Conservation (phyloP, 2,329 filamentous ascomycete genomes). For the Colletotrichum tamarilloi region DNA sequence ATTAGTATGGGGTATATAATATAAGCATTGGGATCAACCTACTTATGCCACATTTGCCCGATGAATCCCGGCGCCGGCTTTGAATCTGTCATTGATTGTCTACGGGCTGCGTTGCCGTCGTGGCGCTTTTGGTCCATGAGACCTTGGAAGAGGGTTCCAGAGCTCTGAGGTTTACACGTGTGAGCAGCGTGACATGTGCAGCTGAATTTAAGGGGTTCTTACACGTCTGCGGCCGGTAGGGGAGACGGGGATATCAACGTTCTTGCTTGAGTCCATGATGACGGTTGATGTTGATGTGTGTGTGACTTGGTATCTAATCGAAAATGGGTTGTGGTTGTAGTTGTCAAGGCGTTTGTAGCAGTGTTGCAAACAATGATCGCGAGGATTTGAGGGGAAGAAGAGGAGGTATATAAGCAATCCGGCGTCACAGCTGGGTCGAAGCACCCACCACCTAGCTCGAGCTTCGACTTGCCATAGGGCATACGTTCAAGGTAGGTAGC, state of each 20-base stretch:
- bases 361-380: fast-evolving
- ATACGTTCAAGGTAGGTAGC: neutral
- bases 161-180: conserved; percentile 48
- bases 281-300: neutral
- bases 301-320: too few relatives aligned
- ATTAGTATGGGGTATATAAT: neutral
- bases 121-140: conserved; percentile 63
- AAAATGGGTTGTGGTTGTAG: neutral
- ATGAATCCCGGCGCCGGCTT: conserved; percentile 60
- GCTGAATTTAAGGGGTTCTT: neutral
- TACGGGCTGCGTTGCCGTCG: conserved; percentile 58
- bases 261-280: conserved; percentile 34
- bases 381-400: neutral
- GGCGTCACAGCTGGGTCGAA: conserved; percentile 9
- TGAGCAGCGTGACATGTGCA: neutral
- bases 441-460: neutral
- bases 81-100: conserved; percentile 67
- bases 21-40: too few relatives aligned
- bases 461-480: conserved; percentile 1
- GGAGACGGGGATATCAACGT: conserved; percentile 11
- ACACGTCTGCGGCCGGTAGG: conserved; percentile 33
- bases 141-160: conserved; percentile 62
- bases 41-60: conserved; percentile 69
- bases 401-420: conserved; percentile 27
- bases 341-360: neutral